phyloP scores from a whole-genome alignment of 306 rosid species.

The Begonia masoniana region DNA sequence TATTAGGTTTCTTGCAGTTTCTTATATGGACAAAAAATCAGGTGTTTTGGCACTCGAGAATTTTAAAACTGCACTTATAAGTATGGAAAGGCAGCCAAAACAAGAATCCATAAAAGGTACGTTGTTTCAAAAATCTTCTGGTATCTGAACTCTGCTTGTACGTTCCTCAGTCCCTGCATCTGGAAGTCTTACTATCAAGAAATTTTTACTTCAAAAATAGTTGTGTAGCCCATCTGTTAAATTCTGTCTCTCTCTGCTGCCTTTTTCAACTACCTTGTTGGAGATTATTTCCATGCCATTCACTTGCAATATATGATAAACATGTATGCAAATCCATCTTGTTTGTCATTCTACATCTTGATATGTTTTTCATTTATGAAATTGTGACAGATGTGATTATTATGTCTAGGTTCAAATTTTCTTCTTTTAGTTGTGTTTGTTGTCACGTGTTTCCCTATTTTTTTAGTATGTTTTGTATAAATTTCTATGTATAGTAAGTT shows the following conservation, averaged over 20 bases:
- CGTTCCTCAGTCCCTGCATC: slow-evolving; percentile 4
- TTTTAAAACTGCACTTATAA: slow-evolving; percentile 56
- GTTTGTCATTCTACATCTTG: too few species aligned
- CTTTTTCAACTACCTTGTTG: neutral
- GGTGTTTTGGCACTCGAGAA: slow-evolving; percentile 54
- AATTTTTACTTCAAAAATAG: neutral
- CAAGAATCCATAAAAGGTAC: slow-evolving; percentile 65
- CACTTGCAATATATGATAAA: too few species aligned
- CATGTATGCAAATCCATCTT: too few species aligned
- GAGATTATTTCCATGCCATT: neutral
- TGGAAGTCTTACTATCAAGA: neutral
- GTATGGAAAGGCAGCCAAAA: slow-evolving; percentile 65
- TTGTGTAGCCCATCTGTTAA: neutral
- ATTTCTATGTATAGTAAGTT: too few species aligned
- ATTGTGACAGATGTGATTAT: too few species aligned
- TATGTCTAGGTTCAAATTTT: too few species aligned
- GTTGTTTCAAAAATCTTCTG: slow-evolving; percentile 4
- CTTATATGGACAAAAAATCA: slow-evolving; percentile 56
- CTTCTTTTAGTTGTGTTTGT: too few species aligned
- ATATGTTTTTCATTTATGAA: too few species aligned
- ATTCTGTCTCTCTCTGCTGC: neutral
- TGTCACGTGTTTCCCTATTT: too few species aligned
- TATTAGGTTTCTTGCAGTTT: slow-evolving; percentile 61
- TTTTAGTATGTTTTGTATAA: too few species aligned
- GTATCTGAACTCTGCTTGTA: slow-evolving; percentile 3